Evolutionary conservation across 495 filamentous ascomycete genomes (phyloP), one percentile per base, ranked within the genome.

Genomic region (Penicillium chermesinum): DNA sequence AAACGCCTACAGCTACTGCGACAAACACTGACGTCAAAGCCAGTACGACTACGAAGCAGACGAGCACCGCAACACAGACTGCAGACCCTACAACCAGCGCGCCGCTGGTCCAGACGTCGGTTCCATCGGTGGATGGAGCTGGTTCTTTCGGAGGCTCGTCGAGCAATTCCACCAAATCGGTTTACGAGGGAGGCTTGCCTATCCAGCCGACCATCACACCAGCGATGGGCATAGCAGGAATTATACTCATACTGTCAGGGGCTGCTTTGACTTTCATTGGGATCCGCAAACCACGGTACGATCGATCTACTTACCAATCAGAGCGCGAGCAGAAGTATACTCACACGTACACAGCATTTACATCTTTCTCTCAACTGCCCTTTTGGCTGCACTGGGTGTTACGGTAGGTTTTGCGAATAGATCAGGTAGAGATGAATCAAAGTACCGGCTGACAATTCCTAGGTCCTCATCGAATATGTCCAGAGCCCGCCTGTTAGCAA

Each of bases 401-500:
- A 84, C 85, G 0, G 87, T 80, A 44, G 52, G 74, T 66, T 39
- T 14, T 9, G 12, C 3, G 3, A n/a, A 15, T 20, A 43, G n/a
- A n/a, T n/a, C n/a, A n/a, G n/a, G n/a, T n/a, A n/a, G n/a, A n/a
- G n/a, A n/a, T n/a, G n/a, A 12, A 7, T 2, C 6, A 9, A 32
- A 13, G n/a, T 16, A 14, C 5, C 10, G 47, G 22, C 49, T 63
- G 36, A 68, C 15, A 3, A 15, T 25, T 34, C 40, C 34, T n/a
- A 80, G 75, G 77, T 95, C 16, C 68, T 97, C 7, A 91, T 97
- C 50, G 65, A 93, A 37, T 97, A 96, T 59, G 86, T 96, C 38
- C 93, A 91, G 85, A 84, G 75, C 41, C 85, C 83, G 1, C 90
- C 91, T 0, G 80, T 95, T 38, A 76, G 69, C 50, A 69, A 85